Conservation (phyloP, 805 yeast species). For the Komagataella phaffii region DNA sequence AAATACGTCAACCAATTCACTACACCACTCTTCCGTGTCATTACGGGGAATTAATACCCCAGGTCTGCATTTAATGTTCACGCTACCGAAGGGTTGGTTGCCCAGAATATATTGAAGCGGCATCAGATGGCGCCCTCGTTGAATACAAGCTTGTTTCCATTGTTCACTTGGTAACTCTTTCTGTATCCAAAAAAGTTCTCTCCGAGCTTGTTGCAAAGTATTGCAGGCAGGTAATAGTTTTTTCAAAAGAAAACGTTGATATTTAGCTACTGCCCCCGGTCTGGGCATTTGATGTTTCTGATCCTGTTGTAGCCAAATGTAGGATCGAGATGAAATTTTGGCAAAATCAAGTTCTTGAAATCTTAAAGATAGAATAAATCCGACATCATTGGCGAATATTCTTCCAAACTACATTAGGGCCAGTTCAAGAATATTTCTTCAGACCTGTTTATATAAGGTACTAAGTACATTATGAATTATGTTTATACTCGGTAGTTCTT, state of each 20-base stretch:
- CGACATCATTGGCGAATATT: too few relatives aligned
- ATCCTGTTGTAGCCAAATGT: background rate
- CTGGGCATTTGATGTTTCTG: background rate
- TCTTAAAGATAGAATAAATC: too few relatives aligned
- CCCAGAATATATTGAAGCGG: constrained; percentile 85
- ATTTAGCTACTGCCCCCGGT: background rate
- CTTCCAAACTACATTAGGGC: too few relatives aligned
- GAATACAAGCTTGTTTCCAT: constrained; percentile 39
- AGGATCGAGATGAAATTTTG: background rate
- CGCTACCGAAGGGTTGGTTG: constrained; percentile 71
- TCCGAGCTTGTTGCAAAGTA: constrained; percentile 23
- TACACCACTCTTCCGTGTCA: constrained; percentile 92
- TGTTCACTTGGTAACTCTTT: constrained; percentile 32
- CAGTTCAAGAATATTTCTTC: too few relatives aligned
- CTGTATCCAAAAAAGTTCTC: constrained; percentile 54
- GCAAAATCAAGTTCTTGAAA: too few relatives aligned
- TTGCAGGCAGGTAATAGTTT: background rate
- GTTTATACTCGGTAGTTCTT: background rate
- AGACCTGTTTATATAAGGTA: too few relatives aligned
- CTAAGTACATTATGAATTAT: too few relatives aligned
- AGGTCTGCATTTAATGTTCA: constrained; percentile 43
- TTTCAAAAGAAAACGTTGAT: background rate
- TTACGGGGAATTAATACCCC: constrained; percentile 82
- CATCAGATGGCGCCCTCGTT: constrained; percentile 30
- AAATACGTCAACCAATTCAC: constrained; percentile 19